These are phyloP conservation scores for Truncatella angustata DNA, from an alignment of 2,329 filamentous ascomycete species.

Conservation along the genomic window DNA sequence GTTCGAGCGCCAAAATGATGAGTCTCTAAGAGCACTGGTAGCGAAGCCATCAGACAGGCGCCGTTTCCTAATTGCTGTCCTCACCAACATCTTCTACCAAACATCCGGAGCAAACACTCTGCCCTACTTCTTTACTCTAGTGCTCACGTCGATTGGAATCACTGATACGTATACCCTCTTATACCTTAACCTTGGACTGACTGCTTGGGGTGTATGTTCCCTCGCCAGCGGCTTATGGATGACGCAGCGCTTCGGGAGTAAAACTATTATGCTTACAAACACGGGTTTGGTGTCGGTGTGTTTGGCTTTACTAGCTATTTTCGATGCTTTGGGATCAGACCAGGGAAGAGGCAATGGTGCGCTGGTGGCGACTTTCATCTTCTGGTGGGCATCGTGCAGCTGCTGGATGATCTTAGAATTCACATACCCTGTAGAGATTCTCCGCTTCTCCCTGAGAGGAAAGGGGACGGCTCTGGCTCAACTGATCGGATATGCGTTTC, in stretches of 20 bases:
- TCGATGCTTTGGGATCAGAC: not conserved
- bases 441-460: not conserved
- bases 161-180: not conserved
- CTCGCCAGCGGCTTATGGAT: not conserved
- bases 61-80: conserved; percentile 3
- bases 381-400: not conserved
- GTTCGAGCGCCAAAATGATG: not conserved
- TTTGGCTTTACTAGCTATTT: not conserved
- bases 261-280: not conserved
- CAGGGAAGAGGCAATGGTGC: not conserved
- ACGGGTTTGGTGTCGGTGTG: not conserved
- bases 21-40: not conserved
- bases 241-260: not conserved
- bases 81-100: conserved; percentile 9
- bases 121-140: conserved; percentile 2
- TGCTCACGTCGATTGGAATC: not conserved
- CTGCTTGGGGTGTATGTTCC: not conserved
- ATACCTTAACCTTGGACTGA: not conserved
- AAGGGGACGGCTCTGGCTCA: not conserved
- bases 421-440: conserved; percentile 1
- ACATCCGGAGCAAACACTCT: not conserved
- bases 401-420: conserved; percentile 8
- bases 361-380: not conserved
- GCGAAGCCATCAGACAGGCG: not conserved
- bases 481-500: not conserved